Conservation (phyloP, 768 basidiomycete genomes). For the Boletus rubroflammeus region DNA sequence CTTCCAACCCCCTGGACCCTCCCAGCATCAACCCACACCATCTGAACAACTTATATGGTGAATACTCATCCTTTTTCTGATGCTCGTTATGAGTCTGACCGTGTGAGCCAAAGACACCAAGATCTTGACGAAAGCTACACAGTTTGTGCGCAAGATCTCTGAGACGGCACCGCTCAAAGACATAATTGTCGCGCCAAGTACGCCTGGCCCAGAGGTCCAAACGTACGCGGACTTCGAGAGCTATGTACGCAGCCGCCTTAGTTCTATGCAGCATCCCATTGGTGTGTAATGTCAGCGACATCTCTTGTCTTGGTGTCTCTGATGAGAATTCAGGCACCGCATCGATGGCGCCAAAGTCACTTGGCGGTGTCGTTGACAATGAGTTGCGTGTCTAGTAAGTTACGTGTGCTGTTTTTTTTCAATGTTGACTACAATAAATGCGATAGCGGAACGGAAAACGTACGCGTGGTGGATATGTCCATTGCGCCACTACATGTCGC, state of each 20-base stretch:
- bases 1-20: slow-evolving; percentile 9
- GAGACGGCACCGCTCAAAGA: slow-evolving; percentile 16
- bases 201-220: slow-evolving; percentile 18
- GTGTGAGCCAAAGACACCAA: slow-evolving; percentile 7
- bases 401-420: background rate
- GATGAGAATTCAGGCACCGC: slow-evolving; percentile 11
- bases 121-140: slow-evolving; percentile 13
- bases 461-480: slow-evolving; percentile 19
- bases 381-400: slow-evolving; percentile 17
- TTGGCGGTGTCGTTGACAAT: slow-evolving; percentile 18
- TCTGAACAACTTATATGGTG: slow-evolving; percentile 16
- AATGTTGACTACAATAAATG: background rate
- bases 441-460: slow-evolving; percentile 13
- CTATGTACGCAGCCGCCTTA: slow-evolving; percentile 1
- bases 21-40: slow-evolving; percentile 12
- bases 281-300: background rate
- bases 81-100: background rate
- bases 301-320: background rate
- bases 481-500: slow-evolving; percentile 13
- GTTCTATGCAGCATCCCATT: slow-evolving; percentile 8
- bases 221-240: slow-evolving; percentile 15
- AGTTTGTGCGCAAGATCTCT: slow-evolving; percentile 13
- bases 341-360: slow-evolving; percentile 16
- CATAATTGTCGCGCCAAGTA: slow-evolving; percentile 17
- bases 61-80: background rate